phyloP scores from a whole-genome alignment of 2,329 filamentous ascomycete genomes.

The Dactylellina haptotyla region DNA sequence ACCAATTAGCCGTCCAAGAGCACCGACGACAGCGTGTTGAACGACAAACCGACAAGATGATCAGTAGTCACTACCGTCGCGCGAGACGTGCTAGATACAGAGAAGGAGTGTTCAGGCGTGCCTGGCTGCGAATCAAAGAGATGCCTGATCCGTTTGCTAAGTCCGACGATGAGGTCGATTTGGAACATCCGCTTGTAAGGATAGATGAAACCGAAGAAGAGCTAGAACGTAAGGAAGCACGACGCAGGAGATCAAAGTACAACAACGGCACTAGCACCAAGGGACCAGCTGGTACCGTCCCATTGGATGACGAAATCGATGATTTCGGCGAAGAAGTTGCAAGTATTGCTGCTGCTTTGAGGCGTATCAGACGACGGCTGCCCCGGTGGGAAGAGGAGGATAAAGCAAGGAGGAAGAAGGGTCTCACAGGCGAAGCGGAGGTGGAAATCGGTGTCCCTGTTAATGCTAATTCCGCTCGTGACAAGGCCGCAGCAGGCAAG shows the following conservation, averaged over 20 bases:
- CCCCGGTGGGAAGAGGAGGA: constrained; percentile 73
- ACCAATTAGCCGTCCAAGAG: constrained; percentile 81
- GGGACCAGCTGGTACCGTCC: constrained; percentile 66
- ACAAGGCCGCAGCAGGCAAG: background rate
- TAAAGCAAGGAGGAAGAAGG: constrained; percentile 56
- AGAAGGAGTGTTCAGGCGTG: constrained; percentile 74
- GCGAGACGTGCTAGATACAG: constrained; percentile 70
- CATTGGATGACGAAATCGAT: constrained; percentile 70
- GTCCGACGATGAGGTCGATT: constrained; percentile 70
- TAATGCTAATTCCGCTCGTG: constrained; percentile 57
- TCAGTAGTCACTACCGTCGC: constrained; percentile 39
- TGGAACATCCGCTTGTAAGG: constrained; percentile 57
- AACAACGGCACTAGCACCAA: constrained; percentile 54
- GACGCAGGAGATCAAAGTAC: constrained; percentile 37
- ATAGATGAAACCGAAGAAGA: constrained; percentile 63
- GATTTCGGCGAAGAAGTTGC: constrained; percentile 81
- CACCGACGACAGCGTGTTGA: constrained; percentile 83
- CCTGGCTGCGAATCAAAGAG: constrained; percentile 71
- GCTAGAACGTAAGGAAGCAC: constrained; percentile 61
- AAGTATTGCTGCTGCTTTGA: constrained; percentile 73
- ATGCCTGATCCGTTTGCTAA: constrained; percentile 70
- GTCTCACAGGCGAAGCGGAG: constrained; percentile 11
- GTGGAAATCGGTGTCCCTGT: constrained; percentile 65
- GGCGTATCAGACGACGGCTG: constrained; percentile 73
- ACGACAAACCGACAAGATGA: constrained; percentile 79